Percentiles rank a stretch among this genome's conserved stretches.
Conservation (phyloP, 345 rosid species). For the Pelargonium nanum region DNA sequence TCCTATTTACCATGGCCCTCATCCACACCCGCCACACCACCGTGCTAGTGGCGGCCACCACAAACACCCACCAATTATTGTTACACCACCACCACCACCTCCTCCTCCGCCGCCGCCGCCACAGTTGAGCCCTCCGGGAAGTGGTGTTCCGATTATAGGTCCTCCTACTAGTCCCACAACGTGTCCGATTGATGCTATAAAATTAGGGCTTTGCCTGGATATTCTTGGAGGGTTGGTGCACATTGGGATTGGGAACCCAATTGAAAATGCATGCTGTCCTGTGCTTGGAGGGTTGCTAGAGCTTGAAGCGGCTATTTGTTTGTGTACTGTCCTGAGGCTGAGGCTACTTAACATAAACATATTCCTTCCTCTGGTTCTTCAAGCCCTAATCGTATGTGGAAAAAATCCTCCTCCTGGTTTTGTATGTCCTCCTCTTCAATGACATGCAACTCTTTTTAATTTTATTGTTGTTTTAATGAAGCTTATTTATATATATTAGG, state of each 20-base stretch:
- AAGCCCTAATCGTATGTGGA: constrained; percentile 30
- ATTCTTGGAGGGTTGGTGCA: constrained; percentile 32
- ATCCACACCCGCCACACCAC: background rate
- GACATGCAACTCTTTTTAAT: too few relatives aligned
- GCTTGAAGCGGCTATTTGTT: constrained; percentile 42
- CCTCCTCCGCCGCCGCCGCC: background rate
- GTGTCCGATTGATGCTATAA: constrained; percentile 34
- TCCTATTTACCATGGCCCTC: too few relatives aligned
- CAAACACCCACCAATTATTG: background rate
- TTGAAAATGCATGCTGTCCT: constrained; percentile 32
- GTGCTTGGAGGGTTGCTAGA: constrained; percentile 31
- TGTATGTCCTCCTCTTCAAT: constrained; percentile 23
- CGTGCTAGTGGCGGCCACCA: background rate
- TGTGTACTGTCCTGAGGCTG: constrained; percentile 29
- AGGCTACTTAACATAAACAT: constrained; percentile 36
- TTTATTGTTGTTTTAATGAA: too few relatives aligned
- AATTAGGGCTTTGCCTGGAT: constrained; percentile 37
- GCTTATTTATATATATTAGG: too few relatives aligned
- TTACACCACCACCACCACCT: too few relatives aligned
- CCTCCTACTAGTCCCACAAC: constrained; percentile 15
- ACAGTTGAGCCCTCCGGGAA: background rate
- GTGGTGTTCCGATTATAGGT: background rate
- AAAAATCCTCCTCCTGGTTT: constrained; percentile 35
- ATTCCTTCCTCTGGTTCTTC: constrained; percentile 36
- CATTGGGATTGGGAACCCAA: constrained; percentile 30